Evolutionary conservation across 2,329 filamentous ascomycete genomes (phyloP), one percentile per base, ranked within the genome.

Genomic region (Rasamsonia emersonii): DNA sequence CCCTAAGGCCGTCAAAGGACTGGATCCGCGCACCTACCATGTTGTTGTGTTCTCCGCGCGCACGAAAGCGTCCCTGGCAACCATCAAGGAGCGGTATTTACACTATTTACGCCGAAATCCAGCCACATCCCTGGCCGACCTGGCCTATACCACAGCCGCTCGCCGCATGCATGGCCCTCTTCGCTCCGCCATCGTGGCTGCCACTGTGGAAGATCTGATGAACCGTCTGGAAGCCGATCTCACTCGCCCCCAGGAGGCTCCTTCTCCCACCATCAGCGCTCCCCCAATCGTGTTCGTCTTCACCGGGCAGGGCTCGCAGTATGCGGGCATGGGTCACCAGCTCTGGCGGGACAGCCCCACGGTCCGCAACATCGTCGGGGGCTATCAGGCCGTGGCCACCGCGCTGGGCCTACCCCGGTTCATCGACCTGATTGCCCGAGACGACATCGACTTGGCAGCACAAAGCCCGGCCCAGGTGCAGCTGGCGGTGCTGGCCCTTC

Each of bases 101-200:
- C 42, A 45, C 1, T 75, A 65, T 54, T 62, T 81, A 32, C 62
- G 67, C 4, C 55, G 67, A 24, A 59, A 69, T 1, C 62, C 68
- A 3, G 63, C 65, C 1, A 28, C 43, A 0, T 65, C 65, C 0
- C 44, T 80, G 2, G 60, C 65, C 1, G 56, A 72, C 32, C 54
- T 82, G 1, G 67, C 76, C 0, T 82, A 80, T 53, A 76, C 73
- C 1, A 76, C 70, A 0, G 79, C 76, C 2, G 77, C 78, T 5
- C 70, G 78, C 14, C 69, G 71, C 26, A 69, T 75, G 8, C 77
- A 80, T 40, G 70, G 77, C 30, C 19, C 32, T 40, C 39, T 44
- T 40, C 43, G 11, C 54, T 51, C 40, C 41, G 53, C 16, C 5
- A 9, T 28, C 8, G 18, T 20, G 7, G 41, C 44, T 21, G 43